A percentile compares a stretch with the other conserved stretches of the same genome.
phyloP scores from a whole-genome alignment of 495 filamentous ascomycete species.

The Diplogelasinospora grovesii region DNA sequence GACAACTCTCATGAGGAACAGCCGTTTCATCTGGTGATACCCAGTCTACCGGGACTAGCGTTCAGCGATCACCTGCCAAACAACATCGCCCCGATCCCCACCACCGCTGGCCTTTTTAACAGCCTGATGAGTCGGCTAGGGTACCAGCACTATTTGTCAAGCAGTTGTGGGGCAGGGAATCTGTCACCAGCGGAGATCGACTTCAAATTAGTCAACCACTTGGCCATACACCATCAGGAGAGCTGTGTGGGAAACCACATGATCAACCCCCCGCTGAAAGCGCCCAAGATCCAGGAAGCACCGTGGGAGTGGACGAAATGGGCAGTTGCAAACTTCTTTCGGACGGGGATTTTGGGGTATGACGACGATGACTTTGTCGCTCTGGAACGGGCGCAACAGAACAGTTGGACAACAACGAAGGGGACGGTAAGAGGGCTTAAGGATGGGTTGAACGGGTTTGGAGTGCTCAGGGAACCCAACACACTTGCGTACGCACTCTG shows the following conservation, averaged over 20 bases:
- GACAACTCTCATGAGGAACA: slow-evolving; percentile 36
- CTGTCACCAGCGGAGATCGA: slow-evolving; percentile 38
- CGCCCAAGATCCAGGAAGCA: slow-evolving; percentile 25
- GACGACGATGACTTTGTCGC: slow-evolving; percentile 27
- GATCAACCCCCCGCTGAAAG: slow-evolving; percentile 37
- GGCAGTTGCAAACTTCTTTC: slow-evolving; percentile 34
- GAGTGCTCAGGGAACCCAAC: slow-evolving; percentile 33
- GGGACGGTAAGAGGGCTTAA: background rate
- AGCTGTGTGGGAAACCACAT: slow-evolving; percentile 59
- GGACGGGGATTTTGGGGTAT: slow-evolving; percentile 36
- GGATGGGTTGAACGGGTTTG: slow-evolving; percentile 15
- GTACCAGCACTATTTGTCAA: slow-evolving; percentile 58
- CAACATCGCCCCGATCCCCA: slow-evolving; percentile 47
- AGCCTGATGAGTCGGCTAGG: slow-evolving; percentile 60
- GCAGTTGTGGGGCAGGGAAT: slow-evolving; percentile 27
- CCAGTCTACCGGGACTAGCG: slow-evolving; percentile 66
- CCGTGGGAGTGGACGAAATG: slow-evolving; percentile 39
- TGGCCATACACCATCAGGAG: slow-evolving; percentile 45
- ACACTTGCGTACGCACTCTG: slow-evolving; percentile 46
- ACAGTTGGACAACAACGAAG: background rate
- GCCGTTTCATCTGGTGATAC: slow-evolving; percentile 62
- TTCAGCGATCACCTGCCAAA: slow-evolving; percentile 54
- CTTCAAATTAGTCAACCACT: slow-evolving; percentile 50
- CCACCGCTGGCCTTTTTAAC: slow-evolving; percentile 55
- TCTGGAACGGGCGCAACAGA: background rate